Evolutionary conservation across 768 basidiomycete species (phyloP).

Genomic region (Tulasnella sp.): DNA sequence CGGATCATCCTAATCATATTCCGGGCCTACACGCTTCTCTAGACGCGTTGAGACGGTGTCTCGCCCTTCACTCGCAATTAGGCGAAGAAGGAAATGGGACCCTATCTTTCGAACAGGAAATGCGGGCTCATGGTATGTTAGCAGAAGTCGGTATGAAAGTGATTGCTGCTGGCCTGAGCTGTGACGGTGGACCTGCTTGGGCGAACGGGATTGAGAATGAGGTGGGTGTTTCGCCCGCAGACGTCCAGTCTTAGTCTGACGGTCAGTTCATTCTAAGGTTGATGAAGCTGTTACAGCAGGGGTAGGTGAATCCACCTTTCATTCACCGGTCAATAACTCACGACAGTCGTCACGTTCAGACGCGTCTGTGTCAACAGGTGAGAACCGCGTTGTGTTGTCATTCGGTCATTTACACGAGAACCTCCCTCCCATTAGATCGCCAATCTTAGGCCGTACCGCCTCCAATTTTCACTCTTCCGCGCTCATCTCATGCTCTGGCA

Average conservation of each 20-base stretch:
- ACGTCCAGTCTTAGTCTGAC: neutral
- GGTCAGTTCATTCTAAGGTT: conserved; percentile 27
- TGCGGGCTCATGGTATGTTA: conserved; percentile 53
- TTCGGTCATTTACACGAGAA: neutral
- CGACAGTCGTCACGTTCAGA: neutral
- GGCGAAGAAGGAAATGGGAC: conserved; percentile 19
- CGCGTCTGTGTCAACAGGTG: conserved; percentile 7
- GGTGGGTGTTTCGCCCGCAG: conserved; percentile 26
- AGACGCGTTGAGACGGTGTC: conserved; percentile 43
- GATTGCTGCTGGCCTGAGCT: conserved; percentile 35
- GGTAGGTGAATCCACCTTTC: conserved; percentile 27
- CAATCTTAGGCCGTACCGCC: conserved; percentile 49
- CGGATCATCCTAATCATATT: conserved; percentile 43
- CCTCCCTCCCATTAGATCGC: conserved; percentile 28
- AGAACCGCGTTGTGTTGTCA: neutral
- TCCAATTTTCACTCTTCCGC: conserved; percentile 48
- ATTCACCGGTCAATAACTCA: conserved; percentile 29
- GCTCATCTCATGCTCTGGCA: conserved; percentile 45
- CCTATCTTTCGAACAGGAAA: conserved; percentile 26
- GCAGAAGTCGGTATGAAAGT: conserved; percentile 56
- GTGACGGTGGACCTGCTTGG: conserved; percentile 28
- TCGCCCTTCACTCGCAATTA: conserved; percentile 28
- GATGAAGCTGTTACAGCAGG: conserved; percentile 59
- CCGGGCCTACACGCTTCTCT: conserved; percentile 45
- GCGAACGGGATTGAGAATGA: conserved; percentile 43